Evolutionary conservation across 768 basidiomycete genomes (phyloP).

Genomic region (Asterophora parasitica): DNA sequence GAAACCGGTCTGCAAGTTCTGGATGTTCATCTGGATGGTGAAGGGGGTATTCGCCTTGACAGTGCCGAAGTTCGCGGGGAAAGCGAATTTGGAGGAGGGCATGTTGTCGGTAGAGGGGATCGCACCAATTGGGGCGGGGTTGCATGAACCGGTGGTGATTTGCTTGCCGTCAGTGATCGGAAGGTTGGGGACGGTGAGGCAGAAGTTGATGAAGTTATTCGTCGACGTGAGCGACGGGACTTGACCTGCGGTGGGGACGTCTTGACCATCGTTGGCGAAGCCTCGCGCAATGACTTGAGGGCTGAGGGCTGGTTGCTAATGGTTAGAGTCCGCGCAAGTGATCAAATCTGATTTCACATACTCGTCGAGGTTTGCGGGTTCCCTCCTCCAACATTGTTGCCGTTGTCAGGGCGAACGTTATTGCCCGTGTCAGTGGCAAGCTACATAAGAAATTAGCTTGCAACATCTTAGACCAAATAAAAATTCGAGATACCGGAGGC

Average conservation of each 20-base stretch:
- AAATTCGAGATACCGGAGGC: background rate
- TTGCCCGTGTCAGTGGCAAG: slow-evolving; percentile 9
- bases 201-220: slow-evolving; percentile 52
- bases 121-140: slow-evolving; percentile 33
- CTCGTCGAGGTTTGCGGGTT: slow-evolving; percentile 35
- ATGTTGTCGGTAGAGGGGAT: slow-evolving; percentile 38
- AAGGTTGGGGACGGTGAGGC: slow-evolving; percentile 36
- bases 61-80: slow-evolving; percentile 31
- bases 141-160: slow-evolving; percentile 21
- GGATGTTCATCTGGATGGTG: slow-evolving; percentile 36
- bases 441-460: background rate
- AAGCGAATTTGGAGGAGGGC: slow-evolving; percentile 36
- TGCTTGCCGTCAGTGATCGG: slow-evolving; percentile 52
- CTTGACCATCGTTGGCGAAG: slow-evolving; percentile 25
- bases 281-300: slow-evolving; percentile 23
- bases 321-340: background rate
- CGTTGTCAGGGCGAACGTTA: slow-evolving; percentile 6
- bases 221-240: slow-evolving; percentile 39
- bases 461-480: background rate
- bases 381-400: slow-evolving; percentile 11
- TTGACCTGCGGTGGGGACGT: slow-evolving; percentile 30
- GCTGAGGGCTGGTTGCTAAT: slow-evolving; percentile 17
- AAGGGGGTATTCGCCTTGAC: slow-evolving; percentile 38
- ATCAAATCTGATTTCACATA: slow-evolving; percentile 14
- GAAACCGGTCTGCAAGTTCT: slow-evolving; percentile 31